phyloP scores from a whole-genome alignment of 202 grass and related monocot genomes.

The Digitaria exilis region DNA sequence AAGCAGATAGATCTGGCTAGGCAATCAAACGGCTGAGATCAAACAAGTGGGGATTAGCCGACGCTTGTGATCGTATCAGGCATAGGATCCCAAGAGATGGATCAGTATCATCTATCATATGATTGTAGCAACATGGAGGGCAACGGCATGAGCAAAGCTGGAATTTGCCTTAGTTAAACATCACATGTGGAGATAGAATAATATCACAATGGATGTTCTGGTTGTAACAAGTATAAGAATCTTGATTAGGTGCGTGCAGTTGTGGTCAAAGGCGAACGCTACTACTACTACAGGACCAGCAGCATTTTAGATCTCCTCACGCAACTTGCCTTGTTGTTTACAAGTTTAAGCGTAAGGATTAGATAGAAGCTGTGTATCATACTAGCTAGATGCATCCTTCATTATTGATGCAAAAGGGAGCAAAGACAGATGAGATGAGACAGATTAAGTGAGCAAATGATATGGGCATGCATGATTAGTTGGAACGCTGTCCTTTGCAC shows the following conservation, averaged over 20 bases:
- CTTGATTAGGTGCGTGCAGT: slow-evolving; percentile 48
- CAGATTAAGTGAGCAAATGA: slow-evolving; percentile 44
- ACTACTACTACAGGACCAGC: slow-evolving; percentile 18
- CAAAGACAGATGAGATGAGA: slow-evolving; percentile 28
- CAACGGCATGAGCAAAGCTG: slow-evolving; percentile 40
- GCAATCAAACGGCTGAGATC: slow-evolving; percentile 11
- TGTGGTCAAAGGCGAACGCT: slow-evolving; percentile 47
- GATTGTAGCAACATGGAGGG: slow-evolving; percentile 47
- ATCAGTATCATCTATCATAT: slow-evolving; percentile 2
- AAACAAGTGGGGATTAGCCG: not conserved
- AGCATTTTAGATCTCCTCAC: slow-evolving; percentile 38
- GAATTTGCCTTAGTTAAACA: slow-evolving; percentile 47
- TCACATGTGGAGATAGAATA: slow-evolving; percentile 57
- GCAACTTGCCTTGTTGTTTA: slow-evolving; percentile 51
- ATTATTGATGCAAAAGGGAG: slow-evolving; percentile 27
- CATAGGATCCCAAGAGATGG: slow-evolving; percentile 40
- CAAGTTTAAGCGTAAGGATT: slow-evolving; percentile 41
- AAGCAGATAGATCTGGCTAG: not conserved
- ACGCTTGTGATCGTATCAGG: not conserved
- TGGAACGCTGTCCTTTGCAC: slow-evolving; percentile 23
- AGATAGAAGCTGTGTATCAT: slow-evolving; percentile 44
- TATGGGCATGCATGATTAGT: slow-evolving; percentile 42
- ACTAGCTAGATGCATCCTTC: not conserved
- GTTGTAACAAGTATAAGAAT: slow-evolving; percentile 47
- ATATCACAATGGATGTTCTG: slow-evolving; percentile 59